Evolutionary conservation across 345 rosid species (phyloP).

Genomic region (Sonneratia alba): DNA sequence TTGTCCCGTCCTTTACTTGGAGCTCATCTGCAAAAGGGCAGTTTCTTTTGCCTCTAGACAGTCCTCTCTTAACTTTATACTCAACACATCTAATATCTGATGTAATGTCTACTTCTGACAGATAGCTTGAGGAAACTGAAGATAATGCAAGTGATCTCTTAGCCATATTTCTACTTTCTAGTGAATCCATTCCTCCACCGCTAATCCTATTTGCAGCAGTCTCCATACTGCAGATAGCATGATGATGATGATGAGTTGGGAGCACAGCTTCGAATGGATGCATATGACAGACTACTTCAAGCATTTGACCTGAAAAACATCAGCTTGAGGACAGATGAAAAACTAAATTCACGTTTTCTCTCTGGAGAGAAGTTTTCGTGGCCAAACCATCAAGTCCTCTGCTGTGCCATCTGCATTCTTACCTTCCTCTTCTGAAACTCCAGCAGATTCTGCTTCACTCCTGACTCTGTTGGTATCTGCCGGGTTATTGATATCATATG

Average conservation of each 20-base stretch:
- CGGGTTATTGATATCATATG: not conserved
- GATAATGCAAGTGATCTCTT: slow-evolving; percentile 53
- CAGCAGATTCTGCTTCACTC: not conserved
- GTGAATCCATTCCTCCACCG: too few relatives aligned
- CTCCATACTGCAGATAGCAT: not conserved
- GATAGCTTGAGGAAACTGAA: slow-evolving; percentile 87
- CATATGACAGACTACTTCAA: not conserved
- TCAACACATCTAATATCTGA: slow-evolving; percentile 4
- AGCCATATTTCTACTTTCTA: not conserved
- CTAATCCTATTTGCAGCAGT: slow-evolving; percentile 18
- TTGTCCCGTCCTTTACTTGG: not conserved
- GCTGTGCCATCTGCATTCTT: not conserved
- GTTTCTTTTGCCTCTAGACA: not conserved
- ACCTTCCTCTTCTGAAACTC: not conserved
- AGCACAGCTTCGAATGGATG: slow-evolving; percentile 28
- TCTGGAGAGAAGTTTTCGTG: not conserved
- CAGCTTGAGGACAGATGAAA: not conserved
- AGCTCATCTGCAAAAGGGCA: not conserved
- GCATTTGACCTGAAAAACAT: not conserved
- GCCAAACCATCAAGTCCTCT: not conserved
- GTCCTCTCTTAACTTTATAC: too few relatives aligned
- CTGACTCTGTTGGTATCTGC: not conserved
- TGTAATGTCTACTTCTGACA: slow-evolving; percentile 18
- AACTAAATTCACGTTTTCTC: not conserved
- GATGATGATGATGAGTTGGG: slow-evolving; percentile 12